Evolutionary conservation across 129 eudicot species (phyloP), one percentile per base, ranked within the genome.

Genomic region (Helichrysum umbraculigerum): DNA sequence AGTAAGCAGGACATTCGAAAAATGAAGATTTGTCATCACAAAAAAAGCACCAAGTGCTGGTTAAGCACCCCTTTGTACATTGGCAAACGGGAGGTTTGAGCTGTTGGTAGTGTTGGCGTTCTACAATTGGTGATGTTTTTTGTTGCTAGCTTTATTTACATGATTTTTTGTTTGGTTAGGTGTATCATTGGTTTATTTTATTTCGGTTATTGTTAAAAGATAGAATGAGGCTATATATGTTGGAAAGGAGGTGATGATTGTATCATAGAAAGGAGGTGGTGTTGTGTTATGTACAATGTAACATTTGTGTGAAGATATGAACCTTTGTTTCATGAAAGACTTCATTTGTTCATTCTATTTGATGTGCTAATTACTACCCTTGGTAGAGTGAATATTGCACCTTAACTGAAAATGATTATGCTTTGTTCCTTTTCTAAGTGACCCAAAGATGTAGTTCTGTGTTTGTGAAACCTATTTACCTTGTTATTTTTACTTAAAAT

Each of bases 241-340:
- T 66, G 57, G 76, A 42, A 59, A 77, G 37, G 33, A 71, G 75
- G 64, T 78, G 65, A 29, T 78, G 82, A 71, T 70, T 90, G 93
- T 89, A 88, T 85, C 67, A 92, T 83, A 85, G 83, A 85, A 1
- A 47, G 70, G 88, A 76, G 78, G 75, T 72, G 81, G 81, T 68
- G 79, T 15, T 79, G 88, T 89, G 91, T 68, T 51, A 59, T 79
- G 88, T 79, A 78, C 83, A 77, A 78, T 84, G 86, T 72, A 71
- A 85, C 85, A 69, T 76, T 65, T 83, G 86, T 80, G 86, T 85
- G 87, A 72, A 84, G 76, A 69, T 77, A 58, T 65, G 58, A 54
- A 65, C 72, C 61, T 47, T 9, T 75, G 62, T 82, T 80, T 71
- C 57, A 15, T 78, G 29, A 44, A 44, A 44, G 52, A 44, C 16